Base-by-base conservation (phyloP, 768 basidiomycete genomes). In the Suillus occidentalis region DNA sequence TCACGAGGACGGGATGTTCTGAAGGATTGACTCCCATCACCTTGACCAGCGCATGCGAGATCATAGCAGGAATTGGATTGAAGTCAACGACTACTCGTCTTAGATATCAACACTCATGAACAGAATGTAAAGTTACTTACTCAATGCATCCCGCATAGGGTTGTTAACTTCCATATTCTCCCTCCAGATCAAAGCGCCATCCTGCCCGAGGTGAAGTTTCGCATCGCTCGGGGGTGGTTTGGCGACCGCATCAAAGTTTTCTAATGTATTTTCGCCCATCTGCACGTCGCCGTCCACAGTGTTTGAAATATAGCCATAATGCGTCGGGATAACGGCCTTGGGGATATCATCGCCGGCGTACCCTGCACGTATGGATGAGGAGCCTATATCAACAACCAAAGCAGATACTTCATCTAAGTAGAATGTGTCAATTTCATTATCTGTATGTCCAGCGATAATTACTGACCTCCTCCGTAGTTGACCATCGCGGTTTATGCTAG, bases 301-400 rank as follows among this genome's bases (percentile, higher is more conserved):
- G 50, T 77, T 76, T 64, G 77, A 79, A 49, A 84, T 84, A 75
- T 88, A 95, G 39, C 96, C 96, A 77, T 94, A 99, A 52, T 87
- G 83, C 4, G 95, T 92, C 9, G 97, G 92, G 67, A 97, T 87
- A 66, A 98, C 88, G 20, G 92, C 91, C 77, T 94, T 94, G 20
- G 97, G 97, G 13, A 91, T 87, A 72, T 99, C 97, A 78, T 99
- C 97, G 55, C 97, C 97, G 13, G 97, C 97, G 76, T 99, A 97
- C 61, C 97, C 97, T 13, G 95, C 94, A 74, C 97, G 89, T 62
- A 96, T 80, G 10, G 94, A 91, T 31, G 91, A 90, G 13, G 92
- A 83, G 36, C 97, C 97, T 73, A 99, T 91, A 80, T 99, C 97
- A 43, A 99, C 81, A 28, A 99, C 97, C 61, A 99, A 81, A 37